phyloP scores from a whole-genome alignment of 2,329 filamentous ascomycete species.

The Colletotrichum salicis region DNA sequence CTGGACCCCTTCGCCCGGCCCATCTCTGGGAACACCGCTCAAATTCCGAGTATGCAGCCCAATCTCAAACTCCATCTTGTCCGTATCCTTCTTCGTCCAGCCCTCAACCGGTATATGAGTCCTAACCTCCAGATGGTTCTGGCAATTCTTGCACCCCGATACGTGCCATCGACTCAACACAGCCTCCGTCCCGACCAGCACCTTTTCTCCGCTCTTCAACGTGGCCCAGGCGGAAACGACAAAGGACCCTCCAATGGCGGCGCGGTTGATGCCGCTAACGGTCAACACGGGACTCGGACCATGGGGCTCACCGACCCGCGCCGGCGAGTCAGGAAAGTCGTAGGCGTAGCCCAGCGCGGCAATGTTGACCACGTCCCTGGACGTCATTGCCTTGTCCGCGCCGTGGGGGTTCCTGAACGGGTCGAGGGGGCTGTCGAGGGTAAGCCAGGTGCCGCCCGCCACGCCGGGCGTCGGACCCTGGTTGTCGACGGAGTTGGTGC shows the following conservation, averaged over 20 bases:
- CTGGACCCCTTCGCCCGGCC: neutral
- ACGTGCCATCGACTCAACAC: conserved; percentile 41
- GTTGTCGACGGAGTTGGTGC: conserved; percentile 31
- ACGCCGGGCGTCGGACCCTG: conserved; percentile 31
- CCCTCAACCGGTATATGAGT: conserved; percentile 27
- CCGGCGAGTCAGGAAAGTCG: neutral
- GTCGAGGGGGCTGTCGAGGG: conserved; percentile 32
- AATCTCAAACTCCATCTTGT: neutral
- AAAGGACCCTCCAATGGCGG: conserved; percentile 39
- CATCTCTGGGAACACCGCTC: neutral
- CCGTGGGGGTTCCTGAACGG: neutral
- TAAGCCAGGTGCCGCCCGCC: conserved; percentile 12
- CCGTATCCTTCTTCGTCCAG: neutral
- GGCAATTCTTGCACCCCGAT: conserved; percentile 40
- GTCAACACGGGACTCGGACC: neutral
- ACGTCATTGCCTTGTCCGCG: neutral
- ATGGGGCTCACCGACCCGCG: neutral
- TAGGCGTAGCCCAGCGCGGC: conserved; percentile 37
- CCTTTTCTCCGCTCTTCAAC: neutral
- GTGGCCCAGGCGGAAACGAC: conserved; percentile 36
- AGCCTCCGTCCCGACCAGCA: conserved; percentile 34
- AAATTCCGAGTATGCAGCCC: neutral
- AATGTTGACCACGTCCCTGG: conserved; percentile 10
- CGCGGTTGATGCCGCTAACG: conserved; percentile 38
- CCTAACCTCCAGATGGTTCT: conserved; percentile 36